Conservation (phyloP, 2,329 filamentous ascomycete genomes). For the Gliomastix tumulicola region DNA sequence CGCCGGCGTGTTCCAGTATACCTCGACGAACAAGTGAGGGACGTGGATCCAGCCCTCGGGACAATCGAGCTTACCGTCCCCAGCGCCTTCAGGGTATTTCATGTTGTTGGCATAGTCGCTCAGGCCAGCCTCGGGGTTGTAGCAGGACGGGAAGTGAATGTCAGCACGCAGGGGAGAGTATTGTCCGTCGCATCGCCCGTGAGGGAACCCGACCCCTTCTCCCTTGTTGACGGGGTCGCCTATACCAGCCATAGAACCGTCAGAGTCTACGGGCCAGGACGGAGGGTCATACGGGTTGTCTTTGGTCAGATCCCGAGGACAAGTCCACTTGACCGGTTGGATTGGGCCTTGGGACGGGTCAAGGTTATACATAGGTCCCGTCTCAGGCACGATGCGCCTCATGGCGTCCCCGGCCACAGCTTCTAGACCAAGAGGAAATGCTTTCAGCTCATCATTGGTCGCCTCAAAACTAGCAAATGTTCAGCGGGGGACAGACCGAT, state of each 20-base stretch:
- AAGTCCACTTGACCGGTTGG: constrained; percentile 52
- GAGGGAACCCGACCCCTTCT: constrained; percentile 60
- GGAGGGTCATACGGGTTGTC: constrained; percentile 37
- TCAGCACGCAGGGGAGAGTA: constrained; percentile 58
- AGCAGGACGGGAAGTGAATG: constrained; percentile 68
- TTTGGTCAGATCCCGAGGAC: constrained; percentile 34
- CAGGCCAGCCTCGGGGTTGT: constrained; percentile 56
- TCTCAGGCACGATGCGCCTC: constrained; percentile 49
- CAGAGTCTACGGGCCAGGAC: constrained; percentile 45
- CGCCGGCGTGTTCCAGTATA: constrained; percentile 52
- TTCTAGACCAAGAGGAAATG: constrained; percentile 65
- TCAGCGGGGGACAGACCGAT: neutral
- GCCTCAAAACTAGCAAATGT: constrained; percentile 42
- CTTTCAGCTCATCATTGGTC: constrained; percentile 57
- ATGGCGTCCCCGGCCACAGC: constrained; percentile 62
- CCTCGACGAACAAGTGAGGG: constrained; percentile 52
- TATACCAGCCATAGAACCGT: constrained; percentile 49
- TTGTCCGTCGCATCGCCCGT: constrained; percentile 58
- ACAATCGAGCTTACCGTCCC: constrained; percentile 45
- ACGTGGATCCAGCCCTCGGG: constrained; percentile 46
- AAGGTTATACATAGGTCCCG: constrained; percentile 31
- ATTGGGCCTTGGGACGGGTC: constrained; percentile 44
- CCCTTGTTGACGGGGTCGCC: constrained; percentile 46
- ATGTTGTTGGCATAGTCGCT: constrained; percentile 59
- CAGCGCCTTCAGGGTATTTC: constrained; percentile 46